These are phyloP conservation scores for Lachnum nothofagi DNA, from an alignment of 2,329 filamentous ascomycete genomes.

Conservation along the genomic window DNA sequence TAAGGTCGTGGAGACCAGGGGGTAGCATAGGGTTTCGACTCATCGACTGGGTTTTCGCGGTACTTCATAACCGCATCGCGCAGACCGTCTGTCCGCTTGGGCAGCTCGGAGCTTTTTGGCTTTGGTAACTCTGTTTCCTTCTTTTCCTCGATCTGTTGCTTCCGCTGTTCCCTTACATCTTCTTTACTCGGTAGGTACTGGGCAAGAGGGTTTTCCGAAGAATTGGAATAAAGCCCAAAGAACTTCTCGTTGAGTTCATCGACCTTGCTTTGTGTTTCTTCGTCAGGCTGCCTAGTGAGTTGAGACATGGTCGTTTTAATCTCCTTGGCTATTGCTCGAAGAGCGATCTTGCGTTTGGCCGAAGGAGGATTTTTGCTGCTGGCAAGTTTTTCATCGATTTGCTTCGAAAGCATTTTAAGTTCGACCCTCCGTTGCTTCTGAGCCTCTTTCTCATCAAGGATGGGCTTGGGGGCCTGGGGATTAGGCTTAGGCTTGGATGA, in stretches of 20 bases:
- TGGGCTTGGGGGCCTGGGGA: constrained; percentile 8
- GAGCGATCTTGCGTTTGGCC: constrained; percentile 68
- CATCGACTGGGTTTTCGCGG: constrained; percentile 72
- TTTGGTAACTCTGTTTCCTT: too few relatives aligned
- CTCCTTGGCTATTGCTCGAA: constrained; percentile 66
- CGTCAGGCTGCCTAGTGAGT: constrained; percentile 40
- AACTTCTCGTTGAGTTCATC: constrained; percentile 50
- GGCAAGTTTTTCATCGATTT: constrained; percentile 48
- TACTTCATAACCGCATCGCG: constrained; percentile 22
- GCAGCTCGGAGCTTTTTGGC: too few relatives aligned
- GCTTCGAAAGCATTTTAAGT: constrained; percentile 28
- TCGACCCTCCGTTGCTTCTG: constrained; percentile 26
- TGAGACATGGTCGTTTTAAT: constrained; percentile 33
- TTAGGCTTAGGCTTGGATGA: constrained; percentile 11
- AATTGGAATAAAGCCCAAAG: constrained; percentile 10
- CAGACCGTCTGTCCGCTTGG: too few relatives aligned
- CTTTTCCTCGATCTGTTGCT: too few relatives aligned
- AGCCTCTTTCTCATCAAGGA: constrained; percentile 28
- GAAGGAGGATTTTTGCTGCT: constrained; percentile 49
- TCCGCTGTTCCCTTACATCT: too few relatives aligned
- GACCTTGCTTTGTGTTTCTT: constrained; percentile 45
- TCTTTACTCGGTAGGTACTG: not conserved
- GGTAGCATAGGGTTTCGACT: constrained; percentile 76
- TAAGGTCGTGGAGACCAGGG: constrained; percentile 84
- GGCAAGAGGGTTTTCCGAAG: not conserved